Evolutionary conservation across 331 rosid genomes (phyloP), one percentile per base, ranked within the genome.

Genomic region (Pyracantha coccinea): DNA sequence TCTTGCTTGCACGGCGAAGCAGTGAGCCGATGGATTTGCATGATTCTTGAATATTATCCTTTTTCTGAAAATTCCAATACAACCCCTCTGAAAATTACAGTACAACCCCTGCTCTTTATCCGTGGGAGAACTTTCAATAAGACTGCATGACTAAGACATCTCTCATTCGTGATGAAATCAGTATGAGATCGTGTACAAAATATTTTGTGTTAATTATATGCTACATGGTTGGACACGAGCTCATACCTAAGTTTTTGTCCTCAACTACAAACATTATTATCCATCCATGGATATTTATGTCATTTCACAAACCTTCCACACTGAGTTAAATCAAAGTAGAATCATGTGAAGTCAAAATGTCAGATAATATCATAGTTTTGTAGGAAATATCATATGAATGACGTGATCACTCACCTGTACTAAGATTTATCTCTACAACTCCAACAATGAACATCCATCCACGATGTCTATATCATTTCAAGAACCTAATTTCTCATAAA

Each of bases 1-100:
- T 77, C 80, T 92, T 89, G 88, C 98, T 91, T 91, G 77, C 92
- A 91, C 94, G 94, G 85, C 88, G 87, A 83, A 77, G 16, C 82
- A 33, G 17, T 38, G 24, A 50, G 55, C 20, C 55, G 55, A 16
- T 50, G 54, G 54, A 16, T 6, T 47, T 47, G 20, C 54, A 15
- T 15, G 54, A 47, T 47, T 47, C 8, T 47, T 15, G 55, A 50
- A 50, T 50, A 16, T 6, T 50, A 50, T 8, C 16, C 20, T 9
- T 50, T 50, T 5, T 50, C 55, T 50, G 44, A 16, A 50, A 50
- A 16, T 16, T 50, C 55, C 20, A 50, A 50, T 16, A 16, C 55
- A 50, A 50, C 13, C 13, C 44, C 44, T 38, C 44, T 38, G 44
- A 4, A 61, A 76, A 21, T 78, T 1, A 50, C 84, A 69, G 72